Evolutionary conservation across 768 basidiomycete genomes (phyloP), one percentile per base, ranked within the genome.

Genomic region (Multifurca ochricompacta): DNA sequence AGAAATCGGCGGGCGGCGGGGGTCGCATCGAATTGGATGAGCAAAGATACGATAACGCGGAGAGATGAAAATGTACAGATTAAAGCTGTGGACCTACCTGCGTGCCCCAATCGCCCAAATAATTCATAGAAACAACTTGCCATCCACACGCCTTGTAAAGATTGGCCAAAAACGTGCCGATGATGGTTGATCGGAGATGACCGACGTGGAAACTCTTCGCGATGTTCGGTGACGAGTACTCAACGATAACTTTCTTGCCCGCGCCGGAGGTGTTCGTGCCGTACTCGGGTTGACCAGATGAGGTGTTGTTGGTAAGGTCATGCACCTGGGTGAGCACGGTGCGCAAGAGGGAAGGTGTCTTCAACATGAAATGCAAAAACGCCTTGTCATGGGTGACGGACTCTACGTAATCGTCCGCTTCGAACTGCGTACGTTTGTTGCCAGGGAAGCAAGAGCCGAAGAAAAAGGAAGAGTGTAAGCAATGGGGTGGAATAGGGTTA

Each of bases 191-290:
- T 35, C 95, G 80, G 56, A 98, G 72, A 70, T 98, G 95, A 13
- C 95, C 96, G 48, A 96, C 93, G 63, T 99, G 95, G 81, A 98
- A 98, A 4, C 87, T 86, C 68, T 99, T 99, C 18, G 95, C 95
- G 62, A 98, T 97, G 66, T 99, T 98, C 14, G 94, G 94, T 2
- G 89, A 91, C 1, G 92, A 96, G 70, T 90, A 98, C 69, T 98
- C 95, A 64, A 95, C 77, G 61, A 95, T 68, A 57, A 88, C 71
- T 46, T 81, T 89, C 72, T 96, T 93, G 10, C 92, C 92, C 41
- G 77, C 74, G 4, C 90, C 91, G 3, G 74, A 72, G 27, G 73
- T 72, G 67, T 91, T 94, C 3, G 80, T 77, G n/a, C 95, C 95
- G 64, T 92, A 99, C 36, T 83, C 80, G 6, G 85, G 79, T 47